Percentiles rank a stretch among this genome's conserved stretches.
Conservation (phyloP, 2,329 filamentous ascomycete species). For the Fusarium graminum region DNA sequence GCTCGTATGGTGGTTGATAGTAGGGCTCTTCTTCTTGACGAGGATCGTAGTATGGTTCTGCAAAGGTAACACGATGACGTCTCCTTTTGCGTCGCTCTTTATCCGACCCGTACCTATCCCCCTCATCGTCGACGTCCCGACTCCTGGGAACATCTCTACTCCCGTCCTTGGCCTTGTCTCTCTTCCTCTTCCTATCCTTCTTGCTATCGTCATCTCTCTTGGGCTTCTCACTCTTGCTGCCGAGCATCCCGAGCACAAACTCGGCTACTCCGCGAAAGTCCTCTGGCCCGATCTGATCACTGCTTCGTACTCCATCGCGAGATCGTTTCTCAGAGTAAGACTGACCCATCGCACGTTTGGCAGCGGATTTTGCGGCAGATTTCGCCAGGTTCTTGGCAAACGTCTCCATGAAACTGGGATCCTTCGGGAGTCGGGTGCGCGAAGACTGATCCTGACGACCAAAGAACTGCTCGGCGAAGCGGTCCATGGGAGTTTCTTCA, state of each 20-base stretch:
- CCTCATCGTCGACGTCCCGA: conserved; percentile 23
- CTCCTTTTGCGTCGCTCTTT: conserved; percentile 40
- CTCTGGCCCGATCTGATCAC: conserved; percentile 38
- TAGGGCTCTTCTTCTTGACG: conserved; percentile 29
- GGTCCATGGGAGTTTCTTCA: conserved; percentile 35
- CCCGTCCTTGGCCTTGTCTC: conserved; percentile 30
- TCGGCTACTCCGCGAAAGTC: conserved; percentile 44
- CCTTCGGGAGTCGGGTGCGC: conserved; percentile 27
- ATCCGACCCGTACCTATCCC: conserved; percentile 35
- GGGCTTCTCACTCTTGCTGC: conserved; percentile 25
- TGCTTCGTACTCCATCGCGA: conserved; percentile 23
- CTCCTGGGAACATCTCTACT: conserved; percentile 27
- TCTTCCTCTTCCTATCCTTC: conserved; percentile 37
- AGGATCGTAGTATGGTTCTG: conserved; percentile 40
- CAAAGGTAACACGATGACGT: conserved; percentile 43
- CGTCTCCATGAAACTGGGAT: conserved; percentile 43
- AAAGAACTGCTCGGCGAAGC: conserved; percentile 45
- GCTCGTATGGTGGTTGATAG: conserved; percentile 28
- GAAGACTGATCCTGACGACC: conserved; percentile 34
- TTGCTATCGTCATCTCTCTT: conserved; percentile 22
- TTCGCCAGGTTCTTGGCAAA: conserved; percentile 45
- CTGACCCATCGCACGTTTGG: conserved; percentile 42
- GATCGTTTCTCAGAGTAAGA: conserved; percentile 25
- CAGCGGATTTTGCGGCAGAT: conserved; percentile 46
- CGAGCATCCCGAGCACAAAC: conserved; percentile 45